These are phyloP conservation scores for Madurella mycetomatis DNA, from an alignment of 2,329 filamentous ascomycete species.

Conservation along the genomic window DNA sequence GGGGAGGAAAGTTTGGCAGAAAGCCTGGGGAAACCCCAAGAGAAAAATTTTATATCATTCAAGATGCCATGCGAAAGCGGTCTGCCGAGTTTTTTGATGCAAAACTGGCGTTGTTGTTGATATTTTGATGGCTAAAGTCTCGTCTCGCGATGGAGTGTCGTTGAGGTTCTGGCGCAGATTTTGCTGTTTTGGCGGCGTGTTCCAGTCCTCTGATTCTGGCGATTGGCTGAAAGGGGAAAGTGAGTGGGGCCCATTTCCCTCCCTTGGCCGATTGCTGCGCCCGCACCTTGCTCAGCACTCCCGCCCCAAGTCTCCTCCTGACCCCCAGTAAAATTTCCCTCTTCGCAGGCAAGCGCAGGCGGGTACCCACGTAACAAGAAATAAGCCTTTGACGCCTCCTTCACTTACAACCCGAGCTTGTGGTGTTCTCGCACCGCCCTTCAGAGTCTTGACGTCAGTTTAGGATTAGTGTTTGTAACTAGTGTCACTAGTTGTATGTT, in stretches of 20 bases:
- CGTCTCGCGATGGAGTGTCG: slow-evolving; percentile 50
- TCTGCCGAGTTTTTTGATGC: slow-evolving; percentile 51
- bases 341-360: slow-evolving; percentile 3
- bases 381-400: neutral
- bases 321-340: slow-evolving; percentile 8
- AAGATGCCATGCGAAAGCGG: slow-evolving; percentile 50
- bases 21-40: slow-evolving; percentile 54
- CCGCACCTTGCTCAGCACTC: neutral
- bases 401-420: neutral
- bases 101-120: slow-evolving; percentile 45
- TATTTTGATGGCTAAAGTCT: slow-evolving; percentile 52
- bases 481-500: neutral
- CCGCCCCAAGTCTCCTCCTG: neutral
- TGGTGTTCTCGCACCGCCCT: neutral
- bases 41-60: slow-evolving; percentile 62
- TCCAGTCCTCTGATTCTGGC: slow-evolving; percentile 20
- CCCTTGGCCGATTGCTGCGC: slow-evolving; percentile 16
- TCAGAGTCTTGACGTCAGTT: slow-evolving; percentile 10
- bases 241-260: neutral
- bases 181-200: slow-evolving; percentile 35
- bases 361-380: neutral
- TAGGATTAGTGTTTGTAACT: neutral
- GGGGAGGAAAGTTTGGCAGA: slow-evolving; percentile 31
- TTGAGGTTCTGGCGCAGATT: slow-evolving; percentile 54
- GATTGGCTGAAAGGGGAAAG: slow-evolving; percentile 22